Evolutionary conservation across 1,284 basidiomycete genomes (phyloP), one percentile per base, ranked within the genome.

Genomic region (Amylostereum areolatum): DNA sequence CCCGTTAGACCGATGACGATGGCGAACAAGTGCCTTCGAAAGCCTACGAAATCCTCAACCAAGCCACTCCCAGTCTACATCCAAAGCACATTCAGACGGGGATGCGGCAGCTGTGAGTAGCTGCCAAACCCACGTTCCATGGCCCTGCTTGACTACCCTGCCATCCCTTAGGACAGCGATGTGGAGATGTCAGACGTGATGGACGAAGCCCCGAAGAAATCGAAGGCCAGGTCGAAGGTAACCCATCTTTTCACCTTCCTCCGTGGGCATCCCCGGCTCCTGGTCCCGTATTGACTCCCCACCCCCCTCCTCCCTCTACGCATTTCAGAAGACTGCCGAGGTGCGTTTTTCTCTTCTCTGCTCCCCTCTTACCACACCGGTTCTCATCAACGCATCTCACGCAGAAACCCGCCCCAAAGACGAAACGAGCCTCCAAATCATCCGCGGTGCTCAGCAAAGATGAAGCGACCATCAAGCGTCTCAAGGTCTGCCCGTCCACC

Each of bases 171-270:
- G 65, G 67, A 77, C 63, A 78, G 76, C 59, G 82, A 80, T 36
- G 80, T 82, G 2, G 82, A 84, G 48, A 56, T 82, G 45, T 83
- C 82, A 3, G 75, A 76, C 4, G 68, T 85, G 9, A 66, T 77
- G 32, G 81, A 85, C 51, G 80, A 80, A 37, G 71, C 75, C 7
- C 75, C 73, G 1, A 75, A 75, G 55, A 65, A 59, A 52, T 70
- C 61, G 45, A 57, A 61, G 39, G 69, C 64, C 45, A 47, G 39
- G 24, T 46, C 43, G 43, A 43, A 29, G 5, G 43, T 29, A 37
- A 34, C 40, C 0, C 45, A 47, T 40, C 42, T 37, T n/a, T 11
- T 11, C 32, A 36, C 28, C 12, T 34, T 44, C 1, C 4, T 2
- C 8, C 41, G 39, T 27, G 5, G 5, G n/a, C 41, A 29, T 28